Evolutionary conservation across 1,139 yeast species (phyloP).

Genomic region (Yamadazyma buinensis): DNA sequence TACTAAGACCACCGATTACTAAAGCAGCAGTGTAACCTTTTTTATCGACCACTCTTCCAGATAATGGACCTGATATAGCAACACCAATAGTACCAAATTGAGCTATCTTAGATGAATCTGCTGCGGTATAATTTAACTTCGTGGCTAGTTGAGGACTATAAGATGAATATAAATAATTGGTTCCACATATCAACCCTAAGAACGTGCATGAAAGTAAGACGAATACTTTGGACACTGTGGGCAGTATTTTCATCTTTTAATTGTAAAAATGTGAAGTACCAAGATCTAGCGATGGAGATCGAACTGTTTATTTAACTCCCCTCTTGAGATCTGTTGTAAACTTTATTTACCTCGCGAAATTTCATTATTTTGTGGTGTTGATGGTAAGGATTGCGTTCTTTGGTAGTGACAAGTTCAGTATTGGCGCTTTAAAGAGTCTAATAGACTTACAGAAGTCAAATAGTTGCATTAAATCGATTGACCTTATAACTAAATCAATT

Average conservation of each 20-base stretch:
- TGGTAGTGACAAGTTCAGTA: conserved; percentile 79
- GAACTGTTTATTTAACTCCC: no score
- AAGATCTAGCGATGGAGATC: no score
- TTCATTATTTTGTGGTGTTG: no score
- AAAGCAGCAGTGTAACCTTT: conserved; percentile 47
- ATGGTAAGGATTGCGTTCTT: conserved; percentile 48
- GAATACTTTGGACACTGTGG: conserved; percentile 28
- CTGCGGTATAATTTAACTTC: conserved; percentile 47
- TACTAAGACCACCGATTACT: conserved; percentile 39
- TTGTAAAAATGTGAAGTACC: no score
- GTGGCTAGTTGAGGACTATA: conserved; percentile 64
- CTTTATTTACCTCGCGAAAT: neutral
- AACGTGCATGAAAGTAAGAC: conserved; percentile 45
- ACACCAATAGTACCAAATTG: conserved; percentile 58
- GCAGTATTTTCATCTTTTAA: conserved; percentile 13
- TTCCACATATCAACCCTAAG: conserved; percentile 56
- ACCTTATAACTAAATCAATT: conserved; percentile 63
- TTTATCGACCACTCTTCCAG: conserved; percentile 57
- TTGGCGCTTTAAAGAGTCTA: conserved; percentile 50
- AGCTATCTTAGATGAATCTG: conserved; percentile 55
- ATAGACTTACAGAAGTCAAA: conserved; percentile 19
- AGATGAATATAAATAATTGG: conserved; percentile 56
- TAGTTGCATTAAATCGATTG: conserved; percentile 39
- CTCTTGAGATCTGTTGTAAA: no score
- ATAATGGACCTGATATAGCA: conserved; percentile 53